Percentiles rank a stretch among this genome's conserved stretches.
Evolutionary conservation across 225 moss, liverwort and hornwort genomes (phyloP).

Genomic region (Marchantia polymorpha): DNA sequence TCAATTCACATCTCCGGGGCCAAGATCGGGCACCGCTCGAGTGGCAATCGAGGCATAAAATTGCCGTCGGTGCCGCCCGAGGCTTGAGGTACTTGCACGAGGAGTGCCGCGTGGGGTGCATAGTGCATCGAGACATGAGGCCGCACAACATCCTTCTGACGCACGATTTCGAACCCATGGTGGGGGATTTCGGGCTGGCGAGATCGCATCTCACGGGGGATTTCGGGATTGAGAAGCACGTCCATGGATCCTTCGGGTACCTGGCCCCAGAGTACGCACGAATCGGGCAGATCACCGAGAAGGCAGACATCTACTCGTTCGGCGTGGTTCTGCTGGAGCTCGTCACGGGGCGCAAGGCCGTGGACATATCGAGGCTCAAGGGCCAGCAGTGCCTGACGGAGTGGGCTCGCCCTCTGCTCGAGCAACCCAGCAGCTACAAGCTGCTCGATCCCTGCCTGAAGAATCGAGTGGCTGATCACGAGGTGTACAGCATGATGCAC

Average conservation of each 20-base stretch:
- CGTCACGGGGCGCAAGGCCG: constrained; percentile 30
- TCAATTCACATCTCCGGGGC: constrained; percentile 37
- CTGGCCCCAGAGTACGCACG: constrained; percentile 41
- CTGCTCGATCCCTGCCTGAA: constrained; percentile 30
- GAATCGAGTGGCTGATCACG: constrained; percentile 24
- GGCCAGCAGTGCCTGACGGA: constrained; percentile 40
- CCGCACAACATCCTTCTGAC: constrained; percentile 40
- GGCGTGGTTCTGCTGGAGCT: constrained; percentile 42
- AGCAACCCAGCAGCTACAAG: constrained; percentile 18
- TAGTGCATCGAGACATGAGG: constrained; percentile 36
- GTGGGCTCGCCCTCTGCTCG: constrained; percentile 39
- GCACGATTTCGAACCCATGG: constrained; percentile 43
- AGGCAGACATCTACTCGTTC: constrained; percentile 43
- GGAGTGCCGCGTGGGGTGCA: constrained; percentile 42
- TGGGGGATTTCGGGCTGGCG: constrained; percentile 43
- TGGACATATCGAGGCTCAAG: constrained; percentile 32
- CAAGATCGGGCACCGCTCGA: constrained; percentile 26
- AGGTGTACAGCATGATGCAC: constrained; percentile 38
- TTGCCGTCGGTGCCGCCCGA: constrained; percentile 37
- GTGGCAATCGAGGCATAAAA: constrained; percentile 39
- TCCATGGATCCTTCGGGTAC: constrained; percentile 38
- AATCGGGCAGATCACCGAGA: constrained; percentile 41
- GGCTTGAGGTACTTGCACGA: constrained; percentile 40
- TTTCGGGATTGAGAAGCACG: constrained; percentile 28
- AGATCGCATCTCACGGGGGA: constrained; percentile 32